Conservation (phyloP, 225 moss, liverwort and hornwort species). For the Takakia lepidozioides region DNA sequence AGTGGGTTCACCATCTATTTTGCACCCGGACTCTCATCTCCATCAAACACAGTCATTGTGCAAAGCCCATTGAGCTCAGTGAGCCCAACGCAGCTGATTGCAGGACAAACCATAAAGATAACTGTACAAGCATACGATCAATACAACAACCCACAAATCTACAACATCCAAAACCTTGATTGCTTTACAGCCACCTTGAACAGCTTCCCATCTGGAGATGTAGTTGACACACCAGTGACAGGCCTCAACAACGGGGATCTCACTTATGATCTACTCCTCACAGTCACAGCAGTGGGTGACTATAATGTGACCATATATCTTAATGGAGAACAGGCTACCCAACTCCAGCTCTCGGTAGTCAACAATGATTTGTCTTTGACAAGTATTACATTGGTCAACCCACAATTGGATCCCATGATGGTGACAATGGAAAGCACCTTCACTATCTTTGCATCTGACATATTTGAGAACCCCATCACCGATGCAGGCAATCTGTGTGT, state of each 20-base stretch:
- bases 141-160: slow-evolving; percentile 39
- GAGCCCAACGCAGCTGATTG: slow-evolving; percentile 9
- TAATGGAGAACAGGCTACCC: slow-evolving; percentile 19
- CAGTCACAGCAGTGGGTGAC: slow-evolving; percentile 11
- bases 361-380: slow-evolving; percentile 15
- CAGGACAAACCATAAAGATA: slow-evolving; percentile 19
- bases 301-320: slow-evolving; percentile 29
- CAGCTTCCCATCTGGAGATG: slow-evolving; percentile 17
- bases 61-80: slow-evolving; percentile 8
- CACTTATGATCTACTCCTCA: slow-evolving; percentile 15
- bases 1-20: slow-evolving; percentile 49
- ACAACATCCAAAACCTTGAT: slow-evolving; percentile 18
- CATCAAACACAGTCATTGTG: slow-evolving; percentile 22
- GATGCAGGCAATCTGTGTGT: slow-evolving; percentile 12
- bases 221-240: slow-evolving; percentile 10
- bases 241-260: slow-evolving; percentile 22
- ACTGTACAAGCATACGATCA: slow-evolving; percentile 29
- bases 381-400: slow-evolving; percentile 14
- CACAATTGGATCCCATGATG: slow-evolving; percentile 15
- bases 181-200: slow-evolving; percentile 25
- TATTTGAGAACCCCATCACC: slow-evolving; percentile 16
- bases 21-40: slow-evolving; percentile 16
- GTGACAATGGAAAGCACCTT: slow-evolving; percentile 18
- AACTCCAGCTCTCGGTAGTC: slow-evolving; percentile 12
- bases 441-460: slow-evolving; percentile 14